A percentile compares a stretch with the other conserved stretches of the same genome.
Conservation (phyloP, 148 eudicot species). For the Vaccinium corymbosum region DNA sequence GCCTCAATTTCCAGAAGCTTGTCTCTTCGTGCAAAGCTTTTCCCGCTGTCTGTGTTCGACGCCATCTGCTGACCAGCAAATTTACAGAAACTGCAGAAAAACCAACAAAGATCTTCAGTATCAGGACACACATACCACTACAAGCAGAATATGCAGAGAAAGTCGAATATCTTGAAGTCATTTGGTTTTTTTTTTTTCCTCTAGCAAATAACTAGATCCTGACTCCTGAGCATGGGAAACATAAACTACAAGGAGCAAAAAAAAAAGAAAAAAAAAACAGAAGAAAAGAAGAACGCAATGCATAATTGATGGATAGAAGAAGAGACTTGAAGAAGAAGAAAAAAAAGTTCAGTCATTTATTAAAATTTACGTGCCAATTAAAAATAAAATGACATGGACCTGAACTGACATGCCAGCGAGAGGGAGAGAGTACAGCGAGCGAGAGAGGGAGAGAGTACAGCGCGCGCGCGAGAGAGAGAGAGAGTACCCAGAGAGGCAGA, state of each 20-base stretch:
- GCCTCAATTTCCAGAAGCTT: constrained; percentile 63
- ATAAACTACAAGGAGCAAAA: background rate
- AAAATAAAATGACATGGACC: too few relatives aligned
- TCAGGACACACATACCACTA: background rate
- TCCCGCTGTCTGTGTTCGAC: constrained; percentile 33
- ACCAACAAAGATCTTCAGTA: background rate
- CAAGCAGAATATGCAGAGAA: background rate
- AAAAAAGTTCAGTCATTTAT: background rate
- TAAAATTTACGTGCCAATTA: background rate
- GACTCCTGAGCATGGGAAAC: background rate
- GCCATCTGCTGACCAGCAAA: constrained; percentile 33
- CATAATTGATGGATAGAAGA: background rate
- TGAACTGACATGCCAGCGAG: too few relatives aligned
- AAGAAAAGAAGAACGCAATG: background rate
- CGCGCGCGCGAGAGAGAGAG: too few relatives aligned
- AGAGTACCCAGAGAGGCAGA: too few relatives aligned
- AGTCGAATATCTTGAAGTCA: background rate
- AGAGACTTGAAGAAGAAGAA: background rate
- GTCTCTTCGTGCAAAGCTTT: constrained; percentile 79
- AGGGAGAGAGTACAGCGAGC: too few relatives aligned
- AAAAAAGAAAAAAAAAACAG: background rate
- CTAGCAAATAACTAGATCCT: background rate
- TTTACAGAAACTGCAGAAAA: constrained; percentile 38
- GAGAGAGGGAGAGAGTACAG: too few relatives aligned
- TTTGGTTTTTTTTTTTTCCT: too few relatives aligned